Evolutionary conservation across 257 asterid species (phyloP).

Genomic region (Verbena officinalis): DNA sequence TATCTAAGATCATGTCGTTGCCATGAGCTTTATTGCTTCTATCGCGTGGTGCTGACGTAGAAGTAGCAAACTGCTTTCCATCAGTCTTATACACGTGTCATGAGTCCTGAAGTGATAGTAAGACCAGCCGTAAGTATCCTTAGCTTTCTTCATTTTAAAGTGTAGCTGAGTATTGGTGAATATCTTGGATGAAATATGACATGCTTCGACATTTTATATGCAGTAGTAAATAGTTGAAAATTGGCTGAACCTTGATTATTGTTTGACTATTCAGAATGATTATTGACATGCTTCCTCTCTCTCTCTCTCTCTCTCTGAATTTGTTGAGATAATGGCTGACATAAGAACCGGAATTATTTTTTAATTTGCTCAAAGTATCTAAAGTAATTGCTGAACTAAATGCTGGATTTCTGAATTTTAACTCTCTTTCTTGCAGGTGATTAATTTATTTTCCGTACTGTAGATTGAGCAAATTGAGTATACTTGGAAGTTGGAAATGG

Average conservation of each 20-base stretch:
- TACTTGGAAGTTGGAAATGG: slow-evolving; percentile 68
- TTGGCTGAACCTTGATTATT: neutral
- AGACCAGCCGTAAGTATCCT: too few relatives aligned
- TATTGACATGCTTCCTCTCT: neutral
- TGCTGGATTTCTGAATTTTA: neutral
- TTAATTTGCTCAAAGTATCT: neutral
- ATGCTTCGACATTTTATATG: neutral
- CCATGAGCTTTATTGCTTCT: too few relatives aligned
- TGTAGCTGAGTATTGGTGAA: too few relatives aligned
- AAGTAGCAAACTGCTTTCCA: too few relatives aligned
- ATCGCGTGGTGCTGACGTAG: too few relatives aligned
- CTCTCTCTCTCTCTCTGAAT: neutral
- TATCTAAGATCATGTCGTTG: too few relatives aligned
- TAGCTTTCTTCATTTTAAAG: too few relatives aligned
- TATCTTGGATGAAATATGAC: neutral
- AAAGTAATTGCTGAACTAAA: neutral
- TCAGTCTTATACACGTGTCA: too few relatives aligned
- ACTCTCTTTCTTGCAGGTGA: slow-evolving; percentile 32
- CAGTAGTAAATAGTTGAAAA: too few relatives aligned
- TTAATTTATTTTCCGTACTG: too few relatives aligned
- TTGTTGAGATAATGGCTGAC: neutral
- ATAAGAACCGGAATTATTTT: neutral
- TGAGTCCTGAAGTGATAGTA: too few relatives aligned
- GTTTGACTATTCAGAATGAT: neutral
- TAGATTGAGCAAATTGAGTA: slow-evolving; percentile 29